phyloP scores from a whole-genome alignment of 75 land plant genomes.

The Pinus tabuliformis region DNA sequence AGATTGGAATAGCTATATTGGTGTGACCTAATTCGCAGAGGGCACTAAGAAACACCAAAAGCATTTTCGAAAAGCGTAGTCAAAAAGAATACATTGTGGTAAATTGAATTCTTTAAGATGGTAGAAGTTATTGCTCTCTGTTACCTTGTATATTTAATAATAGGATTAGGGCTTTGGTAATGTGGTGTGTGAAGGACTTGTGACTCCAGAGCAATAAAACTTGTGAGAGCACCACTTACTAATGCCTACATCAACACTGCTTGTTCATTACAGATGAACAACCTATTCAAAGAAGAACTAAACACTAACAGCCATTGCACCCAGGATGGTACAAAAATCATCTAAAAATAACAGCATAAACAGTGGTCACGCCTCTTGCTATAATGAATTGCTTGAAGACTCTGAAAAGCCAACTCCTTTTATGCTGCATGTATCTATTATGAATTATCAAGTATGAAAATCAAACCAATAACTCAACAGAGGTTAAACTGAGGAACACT shows the following conservation, averaged over 20 bases:
- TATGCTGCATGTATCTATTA: not conserved
- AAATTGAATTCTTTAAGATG: not conserved
- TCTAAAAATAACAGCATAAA: not conserved
- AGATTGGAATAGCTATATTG: not conserved
- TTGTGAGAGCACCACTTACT: not conserved
- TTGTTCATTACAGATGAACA: not conserved
- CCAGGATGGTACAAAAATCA: not conserved
- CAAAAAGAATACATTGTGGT: no score
- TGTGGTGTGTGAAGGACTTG: not conserved
- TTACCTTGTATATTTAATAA: not conserved
- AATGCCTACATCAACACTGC: not conserved
- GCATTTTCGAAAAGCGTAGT: not conserved
- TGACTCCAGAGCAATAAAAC: not conserved
- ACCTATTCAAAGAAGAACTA: no score
- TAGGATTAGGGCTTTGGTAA: not conserved
- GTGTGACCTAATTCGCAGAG: no score
- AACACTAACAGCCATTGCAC: not conserved
- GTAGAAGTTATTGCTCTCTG: not conserved
- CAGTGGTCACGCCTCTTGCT: not conserved
- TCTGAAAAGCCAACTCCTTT: not conserved
- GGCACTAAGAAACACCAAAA: not conserved
- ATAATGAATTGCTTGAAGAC: not conserved
- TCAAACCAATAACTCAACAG: not conserved
- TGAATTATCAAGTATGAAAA: not conserved
- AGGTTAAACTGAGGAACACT: not conserved